phyloP scores from a whole-genome alignment of 352 stramenopile species.

The Phytophthora palmivora region DNA sequence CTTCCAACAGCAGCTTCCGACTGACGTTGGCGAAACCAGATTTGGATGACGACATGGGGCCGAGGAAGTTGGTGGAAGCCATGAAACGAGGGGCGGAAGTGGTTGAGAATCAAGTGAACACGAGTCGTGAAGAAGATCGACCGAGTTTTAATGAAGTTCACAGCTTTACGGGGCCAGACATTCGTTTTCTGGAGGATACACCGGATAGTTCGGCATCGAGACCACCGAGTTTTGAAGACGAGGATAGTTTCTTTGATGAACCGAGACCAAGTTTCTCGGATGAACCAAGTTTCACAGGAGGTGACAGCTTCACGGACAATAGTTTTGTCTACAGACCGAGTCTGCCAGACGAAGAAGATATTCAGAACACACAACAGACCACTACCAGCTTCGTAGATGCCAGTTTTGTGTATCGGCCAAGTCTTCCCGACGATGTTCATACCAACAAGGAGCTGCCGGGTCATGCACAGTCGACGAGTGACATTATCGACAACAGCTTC shows the following conservation, averaged over 20 bases:
- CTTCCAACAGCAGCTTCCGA: constrained; percentile 26
- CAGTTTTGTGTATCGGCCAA: constrained; percentile 20
- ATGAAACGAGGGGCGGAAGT: constrained; percentile 1
- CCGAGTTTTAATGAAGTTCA: constrained; percentile 10
- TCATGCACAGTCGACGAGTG: not conserved
- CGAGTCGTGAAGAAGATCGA: not conserved
- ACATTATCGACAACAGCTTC: not conserved
- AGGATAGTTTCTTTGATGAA: constrained; percentile 29
- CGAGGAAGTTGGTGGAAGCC: constrained; percentile 14
- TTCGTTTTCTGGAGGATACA: too few species aligned
- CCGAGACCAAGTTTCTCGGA: constrained; percentile 32
- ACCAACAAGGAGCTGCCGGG: not conserved
- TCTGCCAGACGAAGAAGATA: constrained; percentile 26
- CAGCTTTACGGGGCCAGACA: constrained; percentile 8
- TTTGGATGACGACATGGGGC: constrained; percentile 11
- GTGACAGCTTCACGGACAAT: constrained; percentile 30
- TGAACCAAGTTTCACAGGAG: constrained; percentile 30
- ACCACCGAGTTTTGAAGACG: constrained; percentile 27
- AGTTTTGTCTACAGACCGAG: constrained; percentile 37
- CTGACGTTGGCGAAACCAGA: constrained; percentile 22
- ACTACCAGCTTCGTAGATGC: constrained; percentile 20
- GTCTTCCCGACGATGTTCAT: not conserved
- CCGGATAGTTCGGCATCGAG: constrained; percentile 27
- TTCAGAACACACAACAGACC: not conserved
- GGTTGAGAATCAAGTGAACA: not conserved